Evolutionary conservation across 2,329 filamentous ascomycete species (phyloP), one percentile per base, ranked within the genome.

Genomic region (Cordyceps militaris): DNA sequence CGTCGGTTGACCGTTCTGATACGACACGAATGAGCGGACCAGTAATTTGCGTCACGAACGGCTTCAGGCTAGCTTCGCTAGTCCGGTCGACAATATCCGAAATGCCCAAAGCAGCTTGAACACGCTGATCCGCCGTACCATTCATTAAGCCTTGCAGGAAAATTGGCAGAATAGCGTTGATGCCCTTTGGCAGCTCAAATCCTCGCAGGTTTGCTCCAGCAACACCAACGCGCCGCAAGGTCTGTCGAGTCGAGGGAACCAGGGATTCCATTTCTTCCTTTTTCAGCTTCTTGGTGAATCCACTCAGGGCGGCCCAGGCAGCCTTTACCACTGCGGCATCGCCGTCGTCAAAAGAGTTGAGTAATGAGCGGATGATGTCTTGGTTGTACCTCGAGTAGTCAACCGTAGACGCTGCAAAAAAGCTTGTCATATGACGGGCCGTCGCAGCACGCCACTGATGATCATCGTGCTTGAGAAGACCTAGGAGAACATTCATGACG

Each of bases 201-300:
- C 94, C 95, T 40, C 91, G 84, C 48, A 99, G 79, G 66, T 92
- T 87, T 42, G 86, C 82, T 28, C 94, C 94, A 43, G 91, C 77
- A 46, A 96, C 89, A 65, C 95, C 94, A 48, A 97, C 89, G 66
- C 93, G 90, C 63, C 89, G 86, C 56, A 99, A 79, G 1, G 89
- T 87, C 71, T 95, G 89, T 59, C 93, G 81, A 2, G 93, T 96
- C 0, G 93, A 94, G 56, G 84, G 77, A 19, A 96, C 91, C 47
- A 99, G 80, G 0, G 88, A 85, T 69, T 99, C 95, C 94, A 99
- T 97, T 73, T 97, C 93, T 69, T 99, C 95, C 73, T 99, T 99
- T 69, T 87, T 87, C 61, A 99, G 81, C 65, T 85, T 87, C 70
- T 92, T 92, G 47, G 92, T 97, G 65, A 99, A 87, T 59, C 89